Conservation (phyloP, 2,329 filamentous ascomycete genomes). For the Sclerotinia nivalis region DNA sequence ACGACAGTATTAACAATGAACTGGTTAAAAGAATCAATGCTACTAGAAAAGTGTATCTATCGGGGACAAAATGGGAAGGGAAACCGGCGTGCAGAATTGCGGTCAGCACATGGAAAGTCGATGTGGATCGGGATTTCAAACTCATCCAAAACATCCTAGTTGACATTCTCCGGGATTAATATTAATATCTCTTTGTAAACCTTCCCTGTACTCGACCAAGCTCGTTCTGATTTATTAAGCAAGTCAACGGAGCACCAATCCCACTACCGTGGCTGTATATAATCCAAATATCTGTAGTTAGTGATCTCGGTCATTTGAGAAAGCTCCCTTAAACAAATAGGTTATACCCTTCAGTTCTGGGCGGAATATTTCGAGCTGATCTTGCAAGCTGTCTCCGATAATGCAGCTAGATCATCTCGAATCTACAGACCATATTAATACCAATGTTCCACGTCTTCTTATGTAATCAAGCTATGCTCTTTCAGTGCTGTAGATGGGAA, state of each 20-base stretch:
- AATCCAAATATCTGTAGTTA: background rate
- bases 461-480: background rate
- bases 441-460: background rate
- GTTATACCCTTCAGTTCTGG: accelerated
- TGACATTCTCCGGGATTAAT: conserved; percentile 15
- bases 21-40: conserved; percentile 74
- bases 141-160: conserved; percentile 65
- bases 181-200: background rate
- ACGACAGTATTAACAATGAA: conserved; percentile 61
- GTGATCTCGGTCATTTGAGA: background rate
- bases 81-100: conserved; percentile 77
- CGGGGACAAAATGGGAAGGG: conserved; percentile 76
- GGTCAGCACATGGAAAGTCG: conserved; percentile 79
- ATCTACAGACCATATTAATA: background rate
- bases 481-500: background rate
- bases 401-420: no score
- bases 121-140: conserved; percentile 64
- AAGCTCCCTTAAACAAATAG: background rate
- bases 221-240: background rate
- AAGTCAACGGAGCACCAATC: background rate
- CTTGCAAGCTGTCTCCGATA: background rate
- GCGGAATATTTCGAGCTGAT: no score
- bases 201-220: background rate
- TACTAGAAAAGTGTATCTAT: conserved; percentile 75
- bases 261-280: background rate